Conservation (phyloP, 2,329 filamentous ascomycete species). For the Exophiala spinifera region DNA sequence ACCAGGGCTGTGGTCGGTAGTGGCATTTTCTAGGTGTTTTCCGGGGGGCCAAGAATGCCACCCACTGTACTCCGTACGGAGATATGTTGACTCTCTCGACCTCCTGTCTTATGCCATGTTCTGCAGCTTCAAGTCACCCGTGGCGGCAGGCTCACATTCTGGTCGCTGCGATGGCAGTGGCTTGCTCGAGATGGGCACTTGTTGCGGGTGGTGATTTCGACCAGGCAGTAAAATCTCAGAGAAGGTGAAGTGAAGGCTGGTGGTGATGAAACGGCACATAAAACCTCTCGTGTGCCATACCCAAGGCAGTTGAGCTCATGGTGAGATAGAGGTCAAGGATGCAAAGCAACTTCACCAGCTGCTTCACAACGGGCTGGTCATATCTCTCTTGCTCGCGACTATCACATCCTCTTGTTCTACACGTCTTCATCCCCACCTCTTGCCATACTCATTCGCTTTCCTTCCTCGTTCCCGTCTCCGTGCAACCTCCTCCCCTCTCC, state of each 20-base stretch:
- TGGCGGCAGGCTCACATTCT: no score
- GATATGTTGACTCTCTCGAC: background rate
- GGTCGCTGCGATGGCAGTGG: no score
- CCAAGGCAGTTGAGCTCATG: background rate
- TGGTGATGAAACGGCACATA: conserved; percentile 23
- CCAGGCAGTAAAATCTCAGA: conserved; percentile 5
- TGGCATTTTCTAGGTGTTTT: conserved; percentile 3
- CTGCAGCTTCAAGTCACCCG: background rate
- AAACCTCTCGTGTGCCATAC: conserved; percentile 19
- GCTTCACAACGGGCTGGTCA: no score
- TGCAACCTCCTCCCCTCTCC: conserved; percentile 6
- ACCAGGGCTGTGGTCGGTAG: background rate
- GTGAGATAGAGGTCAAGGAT: background rate
- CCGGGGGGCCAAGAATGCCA: background rate
- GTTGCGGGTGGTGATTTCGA: background rate
- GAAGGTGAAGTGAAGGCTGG: conserved; percentile 7
- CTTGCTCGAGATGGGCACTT: background rate
- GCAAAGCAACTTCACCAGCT: background rate
- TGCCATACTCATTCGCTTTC: background rate
- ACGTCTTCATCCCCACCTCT: conserved; percentile 7
- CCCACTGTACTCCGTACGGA: background rate
- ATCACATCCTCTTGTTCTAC: conserved; percentile 1
- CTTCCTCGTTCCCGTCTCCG: conserved; percentile 6
- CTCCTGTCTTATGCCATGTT: background rate
- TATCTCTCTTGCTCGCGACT: background rate